Conservation (phyloP, 1,284 basidiomycete species). For the Sporisorium graminicola region DNA sequence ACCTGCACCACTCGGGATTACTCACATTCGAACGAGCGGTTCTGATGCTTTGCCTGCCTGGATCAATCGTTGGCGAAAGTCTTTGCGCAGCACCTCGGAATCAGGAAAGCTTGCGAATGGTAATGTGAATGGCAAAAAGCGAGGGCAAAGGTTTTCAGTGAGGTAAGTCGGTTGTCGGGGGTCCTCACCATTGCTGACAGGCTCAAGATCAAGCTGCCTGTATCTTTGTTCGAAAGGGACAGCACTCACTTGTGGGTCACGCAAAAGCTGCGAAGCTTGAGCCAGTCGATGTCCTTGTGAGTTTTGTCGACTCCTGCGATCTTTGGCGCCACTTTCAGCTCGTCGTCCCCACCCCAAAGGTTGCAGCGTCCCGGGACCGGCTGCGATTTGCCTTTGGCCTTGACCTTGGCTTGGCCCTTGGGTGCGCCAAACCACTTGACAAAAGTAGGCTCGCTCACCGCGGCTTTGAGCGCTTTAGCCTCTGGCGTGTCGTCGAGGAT, state of each 20-base stretch:
- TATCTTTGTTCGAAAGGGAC: neutral
- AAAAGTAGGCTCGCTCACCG: slow-evolving; percentile 78
- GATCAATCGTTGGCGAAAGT: slow-evolving; percentile 78
- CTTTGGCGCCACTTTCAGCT: slow-evolving; percentile 75
- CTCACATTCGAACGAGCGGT: slow-evolving; percentile 86
- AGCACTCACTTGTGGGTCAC: slow-evolving; percentile 77
- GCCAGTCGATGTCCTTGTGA: slow-evolving; percentile 87
- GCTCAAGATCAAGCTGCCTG: neutral
- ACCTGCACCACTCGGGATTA: too few relatives aligned
- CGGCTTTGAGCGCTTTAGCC: slow-evolving; percentile 76
- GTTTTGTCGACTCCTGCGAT: slow-evolving; percentile 79
- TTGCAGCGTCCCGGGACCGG: slow-evolving; percentile 50
- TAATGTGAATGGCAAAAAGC: neutral
- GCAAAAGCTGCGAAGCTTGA: slow-evolving; percentile 84
- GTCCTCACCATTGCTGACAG: too few relatives aligned
- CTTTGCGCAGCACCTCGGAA: slow-evolving; percentile 77
- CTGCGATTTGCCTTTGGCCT: slow-evolving; percentile 12
- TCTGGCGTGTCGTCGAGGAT: slow-evolving; percentile 75
- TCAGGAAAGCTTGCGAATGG: slow-evolving; percentile 77
- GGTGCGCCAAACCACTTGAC: slow-evolving; percentile 80
- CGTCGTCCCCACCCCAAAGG: slow-evolving; percentile 76
- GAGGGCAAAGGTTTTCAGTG: neutral
- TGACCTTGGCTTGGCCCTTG: slow-evolving; percentile 9
- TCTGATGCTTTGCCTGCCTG: slow-evolving; percentile 75
- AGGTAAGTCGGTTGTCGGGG: slow-evolving; percentile 3